These are phyloP conservation scores for Gigaspora rosea DNA, from an alignment of 192 early-diverging fungal species.

Conservation along the genomic window DNA sequence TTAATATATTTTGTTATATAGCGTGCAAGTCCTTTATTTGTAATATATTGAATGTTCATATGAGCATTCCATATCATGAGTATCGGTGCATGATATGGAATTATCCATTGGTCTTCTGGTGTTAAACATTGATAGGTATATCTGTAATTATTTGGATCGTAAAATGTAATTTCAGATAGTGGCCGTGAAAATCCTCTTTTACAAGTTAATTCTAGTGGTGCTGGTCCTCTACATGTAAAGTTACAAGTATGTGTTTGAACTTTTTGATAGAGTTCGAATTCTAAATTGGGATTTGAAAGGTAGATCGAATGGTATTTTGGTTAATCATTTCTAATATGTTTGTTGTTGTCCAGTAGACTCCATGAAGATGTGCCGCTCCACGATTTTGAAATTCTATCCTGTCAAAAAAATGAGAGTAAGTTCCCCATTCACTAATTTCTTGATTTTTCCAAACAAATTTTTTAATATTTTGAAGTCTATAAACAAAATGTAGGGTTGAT, in stretches of 20 bases:
- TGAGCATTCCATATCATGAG: slow-evolving; percentile 10
- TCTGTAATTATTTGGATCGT: background rate
- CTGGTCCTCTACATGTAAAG: too few relatives aligned
- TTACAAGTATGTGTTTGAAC: too few relatives aligned
- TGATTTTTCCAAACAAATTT: background rate
- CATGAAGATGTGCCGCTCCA: slow-evolving; percentile 9
- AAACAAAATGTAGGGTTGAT: slow-evolving; percentile 10
- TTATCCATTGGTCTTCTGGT: background rate
- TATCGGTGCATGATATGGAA: background rate
- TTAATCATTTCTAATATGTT: slow-evolving; percentile 8
- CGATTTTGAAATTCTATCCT: slow-evolving; percentile 14
- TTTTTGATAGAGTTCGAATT: too few relatives aligned
- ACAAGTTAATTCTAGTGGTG: background rate
- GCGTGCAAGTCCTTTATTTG: background rate
- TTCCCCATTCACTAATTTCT: slow-evolving; percentile 1
- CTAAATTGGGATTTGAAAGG: too few relatives aligned
- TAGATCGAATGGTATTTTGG: slow-evolving; percentile 9
- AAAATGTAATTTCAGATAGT: background rate
- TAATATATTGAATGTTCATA: slow-evolving; percentile 14
- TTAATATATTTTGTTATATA: slow-evolving; percentile 21
- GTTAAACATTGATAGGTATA: slow-evolving; percentile 4
- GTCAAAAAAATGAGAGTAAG: slow-evolving; percentile 1
- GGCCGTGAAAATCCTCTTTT: slow-evolving; percentile 2
- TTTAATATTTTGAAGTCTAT: background rate
- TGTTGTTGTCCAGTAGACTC: background rate